These are phyloP conservation scores for Flagelloscypha sp. DNA, from an alignment of 768 basidiomycete genomes.

Conservation along the genomic window DNA sequence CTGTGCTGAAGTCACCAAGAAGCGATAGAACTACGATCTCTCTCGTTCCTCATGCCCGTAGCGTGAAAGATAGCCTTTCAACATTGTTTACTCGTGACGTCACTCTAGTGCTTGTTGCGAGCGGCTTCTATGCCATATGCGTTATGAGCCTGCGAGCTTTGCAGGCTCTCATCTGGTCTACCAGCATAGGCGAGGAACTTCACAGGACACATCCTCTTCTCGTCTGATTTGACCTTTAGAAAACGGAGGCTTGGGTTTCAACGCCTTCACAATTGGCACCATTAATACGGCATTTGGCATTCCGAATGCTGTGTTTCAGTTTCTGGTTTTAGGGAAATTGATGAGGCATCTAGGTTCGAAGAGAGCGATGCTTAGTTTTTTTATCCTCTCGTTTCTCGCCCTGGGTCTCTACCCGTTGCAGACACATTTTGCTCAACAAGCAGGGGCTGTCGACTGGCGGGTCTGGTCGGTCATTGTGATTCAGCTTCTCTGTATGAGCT, in stretches of 20 bases:
- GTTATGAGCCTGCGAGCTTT: background rate
- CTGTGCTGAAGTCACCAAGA: too few species aligned
- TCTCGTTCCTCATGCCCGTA: too few species aligned
- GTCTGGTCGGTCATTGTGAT: slow-evolving; percentile 24
- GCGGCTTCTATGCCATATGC: background rate
- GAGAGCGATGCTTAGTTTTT: slow-evolving; percentile 34
- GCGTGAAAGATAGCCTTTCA: too few species aligned
- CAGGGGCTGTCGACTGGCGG: slow-evolving; percentile 23
- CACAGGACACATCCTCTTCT: too few species aligned
- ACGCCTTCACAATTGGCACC: slow-evolving; percentile 52
- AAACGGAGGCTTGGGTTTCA: slow-evolving; percentile 56
- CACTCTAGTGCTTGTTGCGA: slow-evolving; percentile 1
- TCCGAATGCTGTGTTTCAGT: slow-evolving; percentile 45
- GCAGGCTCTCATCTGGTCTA: slow-evolving; percentile 1
- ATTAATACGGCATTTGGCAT: slow-evolving; percentile 48
- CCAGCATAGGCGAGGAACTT: background rate
- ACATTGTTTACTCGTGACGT: too few species aligned
- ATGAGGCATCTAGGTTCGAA: slow-evolving; percentile 49
- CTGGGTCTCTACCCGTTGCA: too few species aligned
- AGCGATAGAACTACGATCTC: too few species aligned
- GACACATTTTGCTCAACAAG: slow-evolving; percentile 20
- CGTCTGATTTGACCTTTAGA: too few species aligned
- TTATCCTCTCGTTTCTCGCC: slow-evolving; percentile 15
- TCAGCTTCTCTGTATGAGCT: slow-evolving; percentile 24
- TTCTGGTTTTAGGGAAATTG: slow-evolving; percentile 40